These are phyloP conservation scores for Hypoxylon sp. DNA, from an alignment of 2,329 filamentous ascomycete genomes.

Conservation along the genomic window DNA sequence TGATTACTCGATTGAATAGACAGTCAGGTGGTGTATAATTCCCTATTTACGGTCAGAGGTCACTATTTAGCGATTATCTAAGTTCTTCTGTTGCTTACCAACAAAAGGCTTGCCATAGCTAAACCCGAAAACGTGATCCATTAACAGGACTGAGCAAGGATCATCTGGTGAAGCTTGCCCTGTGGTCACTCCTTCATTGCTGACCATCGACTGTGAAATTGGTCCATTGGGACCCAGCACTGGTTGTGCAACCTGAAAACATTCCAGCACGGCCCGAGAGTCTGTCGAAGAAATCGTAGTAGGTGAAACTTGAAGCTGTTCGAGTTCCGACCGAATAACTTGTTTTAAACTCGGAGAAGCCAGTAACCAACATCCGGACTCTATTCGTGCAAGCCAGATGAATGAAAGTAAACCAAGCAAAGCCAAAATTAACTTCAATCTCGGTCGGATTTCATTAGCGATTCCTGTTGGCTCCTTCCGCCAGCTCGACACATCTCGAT, in stretches of 20 bases:
- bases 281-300: not conserved
- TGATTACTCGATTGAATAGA: conserved; percentile 72
- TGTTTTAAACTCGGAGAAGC: conserved; percentile 5
- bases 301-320: conserved; percentile 5
- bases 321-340: conserved; percentile 17
- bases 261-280: conserved; percentile 32
- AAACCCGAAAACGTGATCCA: conserved; percentile 45
- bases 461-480: not conserved
- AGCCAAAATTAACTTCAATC: conserved; percentile 10
- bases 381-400: conserved; percentile 8
- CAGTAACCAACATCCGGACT: not conserved
- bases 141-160: conserved; percentile 38
- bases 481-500: not conserved
- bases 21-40: conserved; percentile 71
- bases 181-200: not conserved
- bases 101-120: conserved; percentile 46
- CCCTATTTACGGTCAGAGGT: conserved; percentile 54
- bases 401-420: conserved; percentile 23
- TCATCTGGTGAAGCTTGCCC: not conserved
- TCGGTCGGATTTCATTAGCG: not conserved
- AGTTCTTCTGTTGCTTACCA: conserved; percentile 37
- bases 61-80: not conserved
- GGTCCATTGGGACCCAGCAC: conserved; percentile 25
- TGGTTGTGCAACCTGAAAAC: conserved; percentile 45
- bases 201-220: conserved; percentile 3